A percentile compares a stretch with the other conserved stretches of the same genome.
Evolutionary conservation across 1,139 yeast genomes (phyloP).

Genomic region (Magnusiomyces paraingens): DNA sequence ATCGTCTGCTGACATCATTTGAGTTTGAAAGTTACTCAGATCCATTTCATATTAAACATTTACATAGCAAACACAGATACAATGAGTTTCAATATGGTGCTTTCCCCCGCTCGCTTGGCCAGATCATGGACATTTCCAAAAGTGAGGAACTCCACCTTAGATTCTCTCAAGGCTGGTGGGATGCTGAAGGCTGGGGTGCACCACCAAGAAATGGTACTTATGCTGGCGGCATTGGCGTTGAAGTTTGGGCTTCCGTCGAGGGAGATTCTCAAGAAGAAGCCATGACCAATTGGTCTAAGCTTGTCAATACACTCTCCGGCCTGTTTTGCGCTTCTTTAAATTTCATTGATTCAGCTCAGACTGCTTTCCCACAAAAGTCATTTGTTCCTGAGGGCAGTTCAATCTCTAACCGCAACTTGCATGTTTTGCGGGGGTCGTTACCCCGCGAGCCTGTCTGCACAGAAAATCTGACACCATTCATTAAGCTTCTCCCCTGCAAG

Average conservation of each 20-base stretch:
- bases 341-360: constrained; percentile 72
- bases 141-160: constrained; percentile 75
- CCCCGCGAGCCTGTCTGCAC: constrained; percentile 98
- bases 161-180: constrained; percentile 96
- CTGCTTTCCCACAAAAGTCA: constrained; percentile 61
- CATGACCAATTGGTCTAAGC: constrained; percentile 56
- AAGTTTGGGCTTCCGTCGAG: constrained; percentile 80
- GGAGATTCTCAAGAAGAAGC: constrained; percentile 54
- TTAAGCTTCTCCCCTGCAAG: constrained; percentile 84
- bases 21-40: constrained; percentile 58
- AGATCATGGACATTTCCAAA: constrained; percentile 59
- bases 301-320: constrained; percentile 79
- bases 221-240: constrained; percentile 96
- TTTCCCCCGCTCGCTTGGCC: constrained; percentile 79
- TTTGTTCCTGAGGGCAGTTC: constrained; percentile 32
- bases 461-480: constrained; percentile 89
- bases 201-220: constrained; percentile 64
- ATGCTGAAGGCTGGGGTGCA: constrained; percentile 79
- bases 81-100: constrained; percentile 50
- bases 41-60: constrained; percentile 28
- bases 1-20: constrained; percentile 61
- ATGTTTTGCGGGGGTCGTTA: constrained; percentile 71
- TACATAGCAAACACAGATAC: constrained; percentile 18
- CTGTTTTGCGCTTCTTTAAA: constrained; percentile 92
- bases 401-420: constrained; percentile 33